Percentiles rank a stretch among this genome's conserved stretches.
phyloP scores from a whole-genome alignment of 441 rosid species.

The Gossypium gossypioides region DNA sequence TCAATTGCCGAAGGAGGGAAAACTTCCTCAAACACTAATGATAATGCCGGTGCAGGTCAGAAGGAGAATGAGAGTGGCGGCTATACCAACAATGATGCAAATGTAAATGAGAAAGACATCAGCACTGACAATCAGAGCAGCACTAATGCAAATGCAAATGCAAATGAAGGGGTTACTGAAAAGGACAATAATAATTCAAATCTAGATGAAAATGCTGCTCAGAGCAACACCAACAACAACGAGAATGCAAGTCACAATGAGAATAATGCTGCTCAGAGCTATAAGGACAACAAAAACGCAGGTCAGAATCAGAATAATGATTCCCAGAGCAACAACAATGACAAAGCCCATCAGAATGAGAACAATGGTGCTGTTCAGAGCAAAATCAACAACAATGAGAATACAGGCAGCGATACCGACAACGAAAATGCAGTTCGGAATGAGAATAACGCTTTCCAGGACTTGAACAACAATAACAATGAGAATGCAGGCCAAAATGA shows the following conservation, averaged over 20 bases:
- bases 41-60: conserved; percentile 14
- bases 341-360: conserved; percentile 2
- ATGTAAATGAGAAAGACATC: conserved; percentile 12
- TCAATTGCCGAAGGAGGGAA: conserved; percentile 23
- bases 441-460: not conserved
- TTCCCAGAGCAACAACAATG: not conserved
- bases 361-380: not conserved
- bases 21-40: conserved; percentile 15
- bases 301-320: conserved; percentile 1
- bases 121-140: conserved; percentile 6
- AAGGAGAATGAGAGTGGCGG: conserved; percentile 9
- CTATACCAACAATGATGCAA: not conserved
- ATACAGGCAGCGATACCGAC: not conserved
- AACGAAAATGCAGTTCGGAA: not conserved
- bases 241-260: not conserved
- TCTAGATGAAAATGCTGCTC: not conserved
- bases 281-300: not conserved
- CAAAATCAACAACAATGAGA: not conserved
- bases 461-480: not conserved
- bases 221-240: not conserved
- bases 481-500: not conserved
- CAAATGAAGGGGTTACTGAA: not conserved
- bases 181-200: not conserved
- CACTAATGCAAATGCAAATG: not conserved
- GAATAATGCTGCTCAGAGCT: not conserved